These are phyloP conservation scores for Umbelopsis isabellina DNA, from an alignment of 192 early-diverging fungal genomes.

Conservation along the genomic window DNA sequence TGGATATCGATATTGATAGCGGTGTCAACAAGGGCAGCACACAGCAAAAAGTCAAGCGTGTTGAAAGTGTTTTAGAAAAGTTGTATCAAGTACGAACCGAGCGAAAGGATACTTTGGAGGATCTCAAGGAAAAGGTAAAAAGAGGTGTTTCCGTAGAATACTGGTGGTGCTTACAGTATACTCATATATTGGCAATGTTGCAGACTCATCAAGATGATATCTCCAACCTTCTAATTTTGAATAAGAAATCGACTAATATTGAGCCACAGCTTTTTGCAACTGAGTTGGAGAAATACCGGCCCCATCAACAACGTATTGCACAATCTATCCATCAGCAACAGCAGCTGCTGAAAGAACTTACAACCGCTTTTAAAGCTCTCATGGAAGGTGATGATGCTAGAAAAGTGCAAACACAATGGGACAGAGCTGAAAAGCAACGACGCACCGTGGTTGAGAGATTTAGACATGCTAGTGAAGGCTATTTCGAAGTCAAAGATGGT, in stretches of 20 bases:
- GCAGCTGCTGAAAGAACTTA: constrained; percentile 74
- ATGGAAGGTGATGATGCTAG: constrained; percentile 75
- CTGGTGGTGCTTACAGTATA: constrained; percentile 11
- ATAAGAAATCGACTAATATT: constrained; percentile 74
- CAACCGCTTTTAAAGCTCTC: constrained; percentile 70
- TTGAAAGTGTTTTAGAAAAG: constrained; percentile 66
- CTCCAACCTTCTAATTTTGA: constrained; percentile 72
- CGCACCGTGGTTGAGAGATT: constrained; percentile 66
- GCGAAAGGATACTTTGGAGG: constrained; percentile 65
- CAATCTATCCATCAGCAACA: constrained; percentile 75
- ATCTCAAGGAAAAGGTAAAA: constrained; percentile 75
- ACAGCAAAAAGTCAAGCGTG: constrained; percentile 57
- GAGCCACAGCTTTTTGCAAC: constrained; percentile 87
- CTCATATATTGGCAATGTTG: not conserved
- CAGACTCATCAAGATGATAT: constrained; percentile 89
- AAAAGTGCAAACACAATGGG: constrained; percentile 69
- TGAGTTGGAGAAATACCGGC: constrained; percentile 91
- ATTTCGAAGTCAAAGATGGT: constrained; percentile 64
- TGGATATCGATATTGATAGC: constrained; percentile 57
- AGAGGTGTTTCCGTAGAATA: not conserved
- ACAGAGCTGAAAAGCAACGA: constrained; percentile 66
- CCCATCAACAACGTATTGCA: constrained; percentile 73
- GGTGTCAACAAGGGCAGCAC: constrained; percentile 37
- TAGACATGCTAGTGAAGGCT: constrained; percentile 66
- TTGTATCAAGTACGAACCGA: constrained; percentile 74